These are phyloP conservation scores for Leishmania gerbilli DNA, from an alignment of 208 protist genomes.

Conservation along the genomic window DNA sequence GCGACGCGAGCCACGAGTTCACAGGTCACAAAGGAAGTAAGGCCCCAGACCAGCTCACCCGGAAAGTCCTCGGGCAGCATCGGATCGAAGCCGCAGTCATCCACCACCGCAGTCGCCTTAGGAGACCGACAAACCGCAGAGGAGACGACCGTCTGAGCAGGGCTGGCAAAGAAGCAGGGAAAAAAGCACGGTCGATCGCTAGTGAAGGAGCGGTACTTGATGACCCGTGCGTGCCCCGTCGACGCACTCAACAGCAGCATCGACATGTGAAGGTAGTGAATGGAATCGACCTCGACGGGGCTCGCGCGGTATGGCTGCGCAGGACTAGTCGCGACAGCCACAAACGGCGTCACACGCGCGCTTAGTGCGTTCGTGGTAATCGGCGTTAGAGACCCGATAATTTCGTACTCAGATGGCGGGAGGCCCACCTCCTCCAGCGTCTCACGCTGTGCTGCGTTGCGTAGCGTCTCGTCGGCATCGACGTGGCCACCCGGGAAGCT, in stretches of 20 bases:
- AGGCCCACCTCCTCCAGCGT: slow-evolving; percentile 79
- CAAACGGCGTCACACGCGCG: slow-evolving; percentile 51
- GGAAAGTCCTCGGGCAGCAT: slow-evolving; percentile 72
- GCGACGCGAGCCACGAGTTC: slow-evolving; percentile 73
- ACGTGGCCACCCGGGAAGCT: slow-evolving; percentile 81
- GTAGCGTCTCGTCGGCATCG: slow-evolving; percentile 54
- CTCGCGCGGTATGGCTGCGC: slow-evolving; percentile 53
- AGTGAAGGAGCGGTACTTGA: slow-evolving; percentile 43
- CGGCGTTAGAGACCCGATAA: slow-evolving; percentile 58
- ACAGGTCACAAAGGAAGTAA: slow-evolving; percentile 75
- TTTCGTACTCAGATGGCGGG: slow-evolving; percentile 38
- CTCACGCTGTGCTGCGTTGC: slow-evolving; percentile 73
- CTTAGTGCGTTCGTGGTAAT: slow-evolving; percentile 36
- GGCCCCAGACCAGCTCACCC: slow-evolving; percentile 84
- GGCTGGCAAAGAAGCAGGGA: slow-evolving; percentile 84
- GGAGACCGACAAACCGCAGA: slow-evolving; percentile 29
- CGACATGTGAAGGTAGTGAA: slow-evolving; percentile 87
- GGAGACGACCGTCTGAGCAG: slow-evolving; percentile 28
- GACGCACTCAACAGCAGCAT: slow-evolving; percentile 47
- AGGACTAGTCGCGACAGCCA: slow-evolving; percentile 45
- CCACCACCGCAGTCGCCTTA: slow-evolving; percentile 21
- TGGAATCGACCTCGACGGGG: slow-evolving; percentile 72
- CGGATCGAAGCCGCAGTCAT: slow-evolving; percentile 52
- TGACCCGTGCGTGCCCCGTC: slow-evolving; percentile 62
- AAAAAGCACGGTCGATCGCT: slow-evolving; percentile 53